A percentile compares a stretch with the other conserved stretches of the same genome.
Conservation (phyloP, 495 filamentous ascomycete species). For the Ascobolus immersus region DNA sequence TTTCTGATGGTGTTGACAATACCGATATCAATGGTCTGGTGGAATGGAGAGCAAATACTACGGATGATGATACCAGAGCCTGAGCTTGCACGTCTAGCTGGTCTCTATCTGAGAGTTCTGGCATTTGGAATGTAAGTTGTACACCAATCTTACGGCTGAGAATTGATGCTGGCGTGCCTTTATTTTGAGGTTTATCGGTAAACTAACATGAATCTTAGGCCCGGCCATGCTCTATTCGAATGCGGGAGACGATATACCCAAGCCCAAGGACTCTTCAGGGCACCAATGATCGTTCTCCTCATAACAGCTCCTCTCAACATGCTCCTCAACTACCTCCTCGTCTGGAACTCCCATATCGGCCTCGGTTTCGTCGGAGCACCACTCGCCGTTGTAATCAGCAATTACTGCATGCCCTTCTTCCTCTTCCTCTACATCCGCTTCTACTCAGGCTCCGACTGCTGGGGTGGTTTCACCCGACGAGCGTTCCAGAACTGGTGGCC, state of each 20-base stretch:
- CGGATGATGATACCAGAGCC: conserved; percentile 31
- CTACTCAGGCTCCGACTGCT: conserved; percentile 52
- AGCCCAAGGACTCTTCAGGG: conserved; percentile 43
- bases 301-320: conserved; percentile 41
- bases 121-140: conserved; percentile 28
- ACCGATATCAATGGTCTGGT: conserved; percentile 37
- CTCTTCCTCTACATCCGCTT: conserved; percentile 53
- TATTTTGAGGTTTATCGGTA: too few relatives aligned
- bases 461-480: conserved; percentile 48
- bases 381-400: conserved; percentile 55
- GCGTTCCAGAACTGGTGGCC: conserved; percentile 50
- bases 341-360: conserved; percentile 26
- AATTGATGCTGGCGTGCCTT: too few relatives aligned
- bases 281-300: conserved; percentile 38
- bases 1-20: conserved; percentile 37
- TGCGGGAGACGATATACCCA: conserved; percentile 46
- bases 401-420: conserved; percentile 52
- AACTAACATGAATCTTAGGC: conserved; percentile 14
- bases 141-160: too few relatives aligned
- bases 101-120: conserved; percentile 38
- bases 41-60: conserved; percentile 30
- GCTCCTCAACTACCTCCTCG: conserved; percentile 40
- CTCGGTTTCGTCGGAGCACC: conserved; percentile 57
- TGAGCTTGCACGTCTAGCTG: conserved; percentile 34
- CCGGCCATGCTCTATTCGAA: conserved; percentile 44